Evolutionary conservation across 306 rosid species (phyloP).

Genomic region (Fragaria ananassa): DNA sequence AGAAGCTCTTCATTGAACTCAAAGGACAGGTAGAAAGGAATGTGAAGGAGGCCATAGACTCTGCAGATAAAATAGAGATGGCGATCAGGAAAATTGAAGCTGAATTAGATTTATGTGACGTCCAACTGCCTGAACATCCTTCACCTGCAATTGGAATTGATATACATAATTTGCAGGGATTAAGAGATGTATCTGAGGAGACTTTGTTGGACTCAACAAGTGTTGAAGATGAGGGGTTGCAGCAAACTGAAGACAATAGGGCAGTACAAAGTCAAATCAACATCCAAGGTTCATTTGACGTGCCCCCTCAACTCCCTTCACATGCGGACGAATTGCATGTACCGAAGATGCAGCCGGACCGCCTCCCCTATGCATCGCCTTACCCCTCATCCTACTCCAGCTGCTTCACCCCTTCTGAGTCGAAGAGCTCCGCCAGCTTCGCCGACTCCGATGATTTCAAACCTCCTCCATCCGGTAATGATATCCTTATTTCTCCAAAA

Average conservation of each 20-base stretch:
- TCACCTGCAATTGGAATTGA: neutral
- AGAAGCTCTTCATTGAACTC: neutral
- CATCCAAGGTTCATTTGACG: neutral
- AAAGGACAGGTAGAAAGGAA: neutral
- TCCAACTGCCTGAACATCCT: neutral
- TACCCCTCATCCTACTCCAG: conserved; percentile 42
- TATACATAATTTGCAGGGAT: neutral
- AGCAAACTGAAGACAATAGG: neutral
- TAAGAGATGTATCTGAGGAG: neutral
- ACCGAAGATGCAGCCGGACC: neutral
- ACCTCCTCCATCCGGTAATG: conserved; percentile 44
- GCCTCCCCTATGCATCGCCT: conserved; percentile 25
- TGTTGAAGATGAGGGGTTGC: neutral
- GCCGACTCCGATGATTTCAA: conserved; percentile 50
- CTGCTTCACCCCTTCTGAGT: conserved; percentile 76
- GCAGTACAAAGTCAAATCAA: no score
- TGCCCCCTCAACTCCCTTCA: neutral
- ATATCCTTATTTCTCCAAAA: no score
- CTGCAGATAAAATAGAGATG: neutral
- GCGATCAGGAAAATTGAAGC: neutral
- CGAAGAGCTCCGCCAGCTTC: conserved; percentile 34
- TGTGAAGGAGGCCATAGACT: neutral
- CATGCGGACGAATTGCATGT: no score
- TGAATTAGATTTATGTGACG: neutral
- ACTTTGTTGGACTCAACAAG: no score